A percentile compares a stretch with the other conserved stretches of the same genome.
These are phyloP conservation scores for Takashimella tepidaria DNA, from an alignment of 1,284 basidiomycete genomes.

Conservation along the genomic window DNA sequence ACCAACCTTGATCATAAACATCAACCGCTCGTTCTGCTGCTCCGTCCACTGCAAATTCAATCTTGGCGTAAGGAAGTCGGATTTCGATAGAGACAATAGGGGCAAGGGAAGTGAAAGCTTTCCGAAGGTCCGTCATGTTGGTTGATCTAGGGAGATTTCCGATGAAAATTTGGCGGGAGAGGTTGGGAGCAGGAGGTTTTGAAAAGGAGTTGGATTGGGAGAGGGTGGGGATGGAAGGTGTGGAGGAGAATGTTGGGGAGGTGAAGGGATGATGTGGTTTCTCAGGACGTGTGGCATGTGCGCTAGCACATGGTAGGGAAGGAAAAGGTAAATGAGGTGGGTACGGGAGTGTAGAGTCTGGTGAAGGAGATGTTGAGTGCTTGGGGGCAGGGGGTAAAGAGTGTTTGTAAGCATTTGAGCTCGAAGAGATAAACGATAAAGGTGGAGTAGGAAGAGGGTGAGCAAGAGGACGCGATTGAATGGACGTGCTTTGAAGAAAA, in stretches of 20 bases:
- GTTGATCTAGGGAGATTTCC: not conserved
- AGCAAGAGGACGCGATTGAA: no score
- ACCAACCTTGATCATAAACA: not conserved
- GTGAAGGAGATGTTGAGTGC: not conserved
- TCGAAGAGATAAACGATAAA: conserved; percentile 5
- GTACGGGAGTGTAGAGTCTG: not conserved
- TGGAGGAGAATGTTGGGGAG: not conserved
- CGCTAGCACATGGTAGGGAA: not conserved
- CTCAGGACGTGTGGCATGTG: not conserved
- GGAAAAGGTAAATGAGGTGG: not conserved
- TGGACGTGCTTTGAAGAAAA: no score
- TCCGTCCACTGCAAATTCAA: not conserved
- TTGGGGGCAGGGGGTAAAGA: not conserved
- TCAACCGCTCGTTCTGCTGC: not conserved
- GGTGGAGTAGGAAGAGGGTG: conserved; percentile 2
- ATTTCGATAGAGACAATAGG: not conserved
- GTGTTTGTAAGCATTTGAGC: no score
- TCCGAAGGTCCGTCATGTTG: not conserved
- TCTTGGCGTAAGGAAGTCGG: not conserved
- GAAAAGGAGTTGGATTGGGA: not conserved
- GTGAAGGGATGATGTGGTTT: not conserved
- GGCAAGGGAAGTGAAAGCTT: not conserved
- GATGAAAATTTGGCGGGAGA: not conserved
- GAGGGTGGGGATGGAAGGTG: not conserved
- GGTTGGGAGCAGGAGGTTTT: no score